Evolutionary conservation across 2,329 filamentous ascomycete genomes (phyloP).

Genomic region (Ophidiomyces ophidiicola): DNA sequence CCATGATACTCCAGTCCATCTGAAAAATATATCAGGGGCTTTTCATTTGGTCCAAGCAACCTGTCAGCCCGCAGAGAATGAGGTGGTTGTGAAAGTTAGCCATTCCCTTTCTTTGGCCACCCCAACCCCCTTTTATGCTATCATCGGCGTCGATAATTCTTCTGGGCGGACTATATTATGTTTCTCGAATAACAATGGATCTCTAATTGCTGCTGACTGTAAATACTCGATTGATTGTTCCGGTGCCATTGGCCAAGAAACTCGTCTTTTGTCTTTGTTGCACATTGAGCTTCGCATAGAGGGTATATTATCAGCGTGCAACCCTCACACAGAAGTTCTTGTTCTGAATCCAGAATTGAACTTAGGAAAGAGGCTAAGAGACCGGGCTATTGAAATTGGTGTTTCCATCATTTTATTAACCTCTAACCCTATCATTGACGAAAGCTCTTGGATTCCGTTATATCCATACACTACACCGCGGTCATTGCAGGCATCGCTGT

Average conservation of each 20-base stretch:
- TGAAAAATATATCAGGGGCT: neutral
- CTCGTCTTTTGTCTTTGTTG: neutral
- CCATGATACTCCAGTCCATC: neutral
- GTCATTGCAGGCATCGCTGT: neutral
- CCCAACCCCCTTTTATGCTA: neutral
- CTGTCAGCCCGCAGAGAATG: neutral
- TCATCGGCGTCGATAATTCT: neutral
- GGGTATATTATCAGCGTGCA: neutral
- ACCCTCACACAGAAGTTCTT: neutral
- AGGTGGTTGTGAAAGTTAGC: constrained; percentile 1
- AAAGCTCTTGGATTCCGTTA: constrained; percentile 1
- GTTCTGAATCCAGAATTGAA: constrained; percentile 1
- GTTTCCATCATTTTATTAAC: constrained; percentile 2
- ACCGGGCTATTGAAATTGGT: neutral
- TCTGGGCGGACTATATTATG: neutral
- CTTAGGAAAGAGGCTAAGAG: constrained; percentile 1
- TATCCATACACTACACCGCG: constrained; percentile 2
- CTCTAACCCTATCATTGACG: neutral
- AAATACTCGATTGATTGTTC: neutral
- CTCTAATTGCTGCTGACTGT: neutral
- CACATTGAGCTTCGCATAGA: constrained; percentile 1
- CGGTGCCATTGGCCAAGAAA: neutral
- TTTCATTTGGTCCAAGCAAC: neutral
- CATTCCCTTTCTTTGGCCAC: neutral
- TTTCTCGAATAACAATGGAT: constrained; percentile 1